Conservation (phyloP, 441 rosid species). For the Corymbia calophylla region DNA sequence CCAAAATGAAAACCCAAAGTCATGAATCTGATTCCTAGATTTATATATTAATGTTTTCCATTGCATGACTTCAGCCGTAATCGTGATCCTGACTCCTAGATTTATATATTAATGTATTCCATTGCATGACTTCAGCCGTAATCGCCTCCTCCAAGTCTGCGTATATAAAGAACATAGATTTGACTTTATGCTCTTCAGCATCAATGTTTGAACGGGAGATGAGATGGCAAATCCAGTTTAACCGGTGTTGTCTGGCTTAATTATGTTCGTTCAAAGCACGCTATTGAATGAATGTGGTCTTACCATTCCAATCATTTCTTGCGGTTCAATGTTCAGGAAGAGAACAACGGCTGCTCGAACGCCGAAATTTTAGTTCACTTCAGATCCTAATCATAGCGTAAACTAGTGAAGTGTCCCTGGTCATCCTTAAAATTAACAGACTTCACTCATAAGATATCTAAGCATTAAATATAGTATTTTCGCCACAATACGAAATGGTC, state of each 20-base stretch:
- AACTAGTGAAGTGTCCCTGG: neutral
- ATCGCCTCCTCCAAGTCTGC: neutral
- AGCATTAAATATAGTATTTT: neutral
- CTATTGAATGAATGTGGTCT: neutral
- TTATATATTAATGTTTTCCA: neutral
- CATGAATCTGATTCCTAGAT: neutral
- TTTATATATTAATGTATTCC: no score
- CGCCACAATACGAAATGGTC: neutral
- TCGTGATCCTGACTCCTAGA: neutral
- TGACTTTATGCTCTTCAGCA: neutral
- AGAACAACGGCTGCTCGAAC: neutral
- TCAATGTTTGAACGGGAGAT: neutral
- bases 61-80: neutral
- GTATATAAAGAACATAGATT: neutral
- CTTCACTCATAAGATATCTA: neutral
- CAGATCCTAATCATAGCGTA: neutral
- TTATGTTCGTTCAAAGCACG: neutral
- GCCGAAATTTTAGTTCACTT: neutral
- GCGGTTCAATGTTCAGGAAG: neutral
- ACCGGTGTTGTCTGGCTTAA: neutral
- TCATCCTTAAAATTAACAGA: neutral
- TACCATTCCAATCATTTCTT: neutral
- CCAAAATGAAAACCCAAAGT: neutral
- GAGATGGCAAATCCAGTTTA: neutral
- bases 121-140: no score